Percentiles rank a stretch among this genome's conserved stretches.
phyloP scores from a whole-genome alignment of 1,284 basidiomycete species.

The Ceratobasidium sp. region DNA sequence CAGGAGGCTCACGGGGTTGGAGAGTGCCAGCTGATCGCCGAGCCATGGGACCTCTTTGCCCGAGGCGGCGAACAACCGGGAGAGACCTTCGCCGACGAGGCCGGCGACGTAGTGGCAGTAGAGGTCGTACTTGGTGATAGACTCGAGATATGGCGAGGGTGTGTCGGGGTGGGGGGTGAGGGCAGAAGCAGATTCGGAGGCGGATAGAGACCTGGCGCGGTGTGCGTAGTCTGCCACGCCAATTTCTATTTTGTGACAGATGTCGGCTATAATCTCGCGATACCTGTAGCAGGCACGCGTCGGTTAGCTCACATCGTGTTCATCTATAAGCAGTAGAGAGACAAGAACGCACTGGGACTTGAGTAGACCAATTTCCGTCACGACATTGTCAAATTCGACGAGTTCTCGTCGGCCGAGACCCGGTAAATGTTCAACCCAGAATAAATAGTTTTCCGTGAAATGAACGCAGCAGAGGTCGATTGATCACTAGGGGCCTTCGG shows the following conservation, averaged over 20 bases:
- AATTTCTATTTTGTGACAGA: constrained; percentile 86
- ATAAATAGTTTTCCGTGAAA: constrained; percentile 88
- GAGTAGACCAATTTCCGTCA: constrained; percentile 85
- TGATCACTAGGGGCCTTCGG: constrained; percentile 56
- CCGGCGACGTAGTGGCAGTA: constrained; percentile 99
- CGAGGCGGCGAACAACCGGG: constrained; percentile 89
- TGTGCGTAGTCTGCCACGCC: constrained; percentile 98
- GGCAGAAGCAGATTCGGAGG: not conserved
- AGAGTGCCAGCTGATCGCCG: constrained; percentile 85
- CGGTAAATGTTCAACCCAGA: constrained; percentile 91
- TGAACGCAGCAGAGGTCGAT: constrained; percentile 87
- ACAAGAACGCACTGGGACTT: constrained; percentile 68
- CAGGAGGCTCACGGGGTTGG: constrained; percentile 96
- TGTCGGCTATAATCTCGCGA: constrained; percentile 86
- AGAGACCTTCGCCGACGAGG: constrained; percentile 96
- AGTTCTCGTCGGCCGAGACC: constrained; percentile 93
- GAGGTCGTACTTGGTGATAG: constrained; percentile 90
- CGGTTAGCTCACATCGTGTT: constrained; percentile 20
- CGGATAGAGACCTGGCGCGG: constrained; percentile 68
- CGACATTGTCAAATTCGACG: constrained; percentile 87
- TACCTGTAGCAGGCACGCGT: constrained; percentile 67
- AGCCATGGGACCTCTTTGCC: constrained; percentile 87
- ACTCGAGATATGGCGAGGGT: constrained; percentile 73
- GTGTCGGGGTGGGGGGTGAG: constrained; percentile 59
- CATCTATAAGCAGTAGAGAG: not conserved